Base-by-base conservation (phyloP, 108 stramenopile species). In the Seminavis robusta region DNA sequence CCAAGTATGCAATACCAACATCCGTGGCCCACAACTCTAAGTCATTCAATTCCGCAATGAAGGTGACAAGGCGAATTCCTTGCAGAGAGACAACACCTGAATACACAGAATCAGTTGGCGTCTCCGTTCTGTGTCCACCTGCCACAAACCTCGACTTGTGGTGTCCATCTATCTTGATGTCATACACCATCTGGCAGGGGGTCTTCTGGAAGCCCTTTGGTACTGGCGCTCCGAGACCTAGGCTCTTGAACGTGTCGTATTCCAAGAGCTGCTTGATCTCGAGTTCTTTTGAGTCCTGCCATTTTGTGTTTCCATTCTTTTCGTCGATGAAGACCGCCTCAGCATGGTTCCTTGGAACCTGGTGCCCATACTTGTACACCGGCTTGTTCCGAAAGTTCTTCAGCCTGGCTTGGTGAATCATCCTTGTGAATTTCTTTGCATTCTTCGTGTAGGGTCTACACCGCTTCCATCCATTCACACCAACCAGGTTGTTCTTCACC, bases 41-140 rank as follows among this genome's bases (percentile, higher is more conserved):
- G 6, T 52, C 47, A 40, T 75, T 75, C 0, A 75, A 29, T 44
- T 74, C 61, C 19, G 62, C 73, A 0, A 73, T 27, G 25, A 73
- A 67, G 3, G 56, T 33, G 11, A 33, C 39, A 0, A 58, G 10
- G 15, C 67, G 61, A 4, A 74, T 10, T 7, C 61, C 32, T 8
- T 36, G 0, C 0, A 73, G 13, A 4, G 55, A 56, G 5, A 68
- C 73, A 26, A 74, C 73, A 56, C 61, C 34, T 0, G 73, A 63
- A 56, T 74, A 74, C 0, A 55, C 37, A 0, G 46, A 27, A 17
- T 28, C 37, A 3, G 55, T 48, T 4, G 41, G 15, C 1, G 54
- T 47, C 13, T 55, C 43, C 0, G 73, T 69, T 0, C 63, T 33
- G 34, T 69, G 59, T 5, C 71, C 71, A 33, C 48, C 59, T 1